Base-by-base conservation (phyloP, 2,329 filamentous ascomycete genomes). In the Cladophialophora carrionii region DNA sequence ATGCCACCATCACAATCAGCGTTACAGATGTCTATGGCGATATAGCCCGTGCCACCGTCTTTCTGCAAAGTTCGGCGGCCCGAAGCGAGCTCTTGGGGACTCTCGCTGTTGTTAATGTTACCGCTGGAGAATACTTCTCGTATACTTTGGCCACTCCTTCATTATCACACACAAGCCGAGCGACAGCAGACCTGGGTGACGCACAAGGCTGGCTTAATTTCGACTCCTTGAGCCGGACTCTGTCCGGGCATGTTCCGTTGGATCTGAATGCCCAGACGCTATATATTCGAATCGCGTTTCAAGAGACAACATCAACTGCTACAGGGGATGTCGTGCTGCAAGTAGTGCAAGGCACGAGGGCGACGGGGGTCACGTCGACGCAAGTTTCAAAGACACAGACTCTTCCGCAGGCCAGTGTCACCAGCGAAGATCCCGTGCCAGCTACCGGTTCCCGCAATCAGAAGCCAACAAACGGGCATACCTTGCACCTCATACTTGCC, bases 1-100 rank as follows among this genome's bases (percentile, higher is more conserved):
- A 87, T 3, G 81, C 84, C 31, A 89, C 88, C 69, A 82, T 94
- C 46, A 85, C 82, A 0, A 78, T 92, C 49, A 79, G 79, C 4
- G 84, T 87, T 1, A 79, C 77, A 6, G 88, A 91, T 72, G 78
- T 78, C n/a, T 86, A 83, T 67, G 82, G 81, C 5, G 84, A 91
- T 72, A 77, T 76, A 4, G 83, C 90, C 6, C 85, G 83, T 56
- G 79, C 87, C 14, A 85, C 84, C 0, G 73, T 91, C 29, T 75
- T 76, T 29, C 69, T 86, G 10, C 71, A 77, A 29, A 75, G 82
- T 32, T 75, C 76, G 12, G 74, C 78, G 17, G 32, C n/a, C 12
- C 22, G 43, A 48, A 51, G n/a, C 26, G 31, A 49, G 84, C 9
- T 82, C 84, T 68, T 71, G 70, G 2, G 76, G 77, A 2, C 76